phyloP scores from a whole-genome alignment of 345 rosid genomes.

The Balakata baccata region DNA sequence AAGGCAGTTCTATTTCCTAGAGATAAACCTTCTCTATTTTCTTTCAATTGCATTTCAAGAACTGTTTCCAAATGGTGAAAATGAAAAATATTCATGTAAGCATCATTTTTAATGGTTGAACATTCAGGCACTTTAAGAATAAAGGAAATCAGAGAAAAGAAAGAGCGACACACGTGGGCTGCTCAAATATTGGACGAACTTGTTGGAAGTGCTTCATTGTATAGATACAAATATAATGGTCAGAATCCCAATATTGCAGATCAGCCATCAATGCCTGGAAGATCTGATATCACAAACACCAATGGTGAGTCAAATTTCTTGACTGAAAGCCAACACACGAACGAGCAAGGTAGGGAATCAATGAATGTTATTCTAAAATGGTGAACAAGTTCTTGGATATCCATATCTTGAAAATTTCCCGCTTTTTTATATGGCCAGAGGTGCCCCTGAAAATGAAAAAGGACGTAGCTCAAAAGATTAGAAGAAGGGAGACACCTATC shows the following conservation, averaged over 20 bases:
- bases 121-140: neutral
- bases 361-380: neutral
- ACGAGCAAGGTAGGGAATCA: neutral
- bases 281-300: neutral
- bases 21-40: too few species aligned
- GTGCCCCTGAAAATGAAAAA: neutral
- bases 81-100: neutral
- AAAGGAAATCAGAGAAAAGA: conserved; percentile 2
- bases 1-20: too few species aligned
- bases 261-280: neutral
- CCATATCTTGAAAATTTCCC: neutral
- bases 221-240: neutral
- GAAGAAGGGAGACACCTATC: neutral
- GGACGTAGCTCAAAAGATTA: neutral
- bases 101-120: neutral
- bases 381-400: neutral
- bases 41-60: too few species aligned
- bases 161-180: conserved; percentile 7
- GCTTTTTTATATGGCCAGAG: neutral
- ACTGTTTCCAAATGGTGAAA: too few species aligned
- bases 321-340: neutral
- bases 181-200: neutral
- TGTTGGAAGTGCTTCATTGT: neutral
- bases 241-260: neutral
- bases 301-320: too few species aligned